These are phyloP conservation scores for Diospyros kaki DNA, from an alignment of 148 eudicot species.

Conservation along the genomic window DNA sequence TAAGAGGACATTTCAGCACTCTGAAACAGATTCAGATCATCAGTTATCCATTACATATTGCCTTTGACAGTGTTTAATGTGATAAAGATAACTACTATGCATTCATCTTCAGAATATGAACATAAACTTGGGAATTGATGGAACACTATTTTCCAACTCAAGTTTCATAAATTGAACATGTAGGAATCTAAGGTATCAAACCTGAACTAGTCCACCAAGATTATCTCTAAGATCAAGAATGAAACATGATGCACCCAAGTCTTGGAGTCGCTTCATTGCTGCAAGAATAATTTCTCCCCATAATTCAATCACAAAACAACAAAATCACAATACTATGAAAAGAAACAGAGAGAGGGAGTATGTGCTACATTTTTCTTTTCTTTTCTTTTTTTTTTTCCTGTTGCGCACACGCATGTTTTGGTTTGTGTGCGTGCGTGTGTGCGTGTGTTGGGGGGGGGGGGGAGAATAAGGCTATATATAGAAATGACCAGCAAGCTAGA, in stretches of 20 bases:
- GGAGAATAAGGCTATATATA: too few relatives aligned
- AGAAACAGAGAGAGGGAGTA: neutral
- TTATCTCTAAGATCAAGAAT: constrained; percentile 90
- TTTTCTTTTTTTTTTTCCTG: too few relatives aligned
- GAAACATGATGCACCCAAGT: constrained; percentile 75
- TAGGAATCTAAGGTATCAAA: constrained; percentile 16
- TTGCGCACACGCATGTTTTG: too few relatives aligned
- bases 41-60: neutral
- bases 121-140: neutral
- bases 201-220: constrained; percentile 96
- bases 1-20: neutral
- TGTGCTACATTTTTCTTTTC: too few relatives aligned
- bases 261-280: constrained; percentile 90
- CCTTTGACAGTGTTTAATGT: neutral
- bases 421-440: too few relatives aligned
- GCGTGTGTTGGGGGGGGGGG: too few relatives aligned
- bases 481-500: too few relatives aligned
- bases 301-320: constrained; percentile 11
- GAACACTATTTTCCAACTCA: neutral
- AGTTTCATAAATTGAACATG: neutral
- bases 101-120: neutral
- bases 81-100: neutral
- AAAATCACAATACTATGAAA: neutral
- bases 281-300: constrained; percentile 18
- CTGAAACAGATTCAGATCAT: neutral